These are phyloP conservation scores for Artomyces pyxidatus DNA, from an alignment of 768 basidiomycete species.

Conservation along the genomic window DNA sequence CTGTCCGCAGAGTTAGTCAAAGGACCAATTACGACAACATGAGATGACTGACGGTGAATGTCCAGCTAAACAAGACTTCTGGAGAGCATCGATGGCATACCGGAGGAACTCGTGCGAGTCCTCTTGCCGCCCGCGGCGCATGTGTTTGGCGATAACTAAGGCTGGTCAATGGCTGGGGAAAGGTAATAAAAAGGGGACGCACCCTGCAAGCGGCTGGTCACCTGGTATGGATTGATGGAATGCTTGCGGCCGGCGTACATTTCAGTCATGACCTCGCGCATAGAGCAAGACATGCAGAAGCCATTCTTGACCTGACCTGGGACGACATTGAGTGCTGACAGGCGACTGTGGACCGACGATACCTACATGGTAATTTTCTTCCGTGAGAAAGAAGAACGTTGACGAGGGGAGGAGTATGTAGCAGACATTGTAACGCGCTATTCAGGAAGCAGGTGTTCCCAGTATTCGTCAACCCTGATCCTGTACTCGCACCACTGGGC, in stretches of 20 bases:
- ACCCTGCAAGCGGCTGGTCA: slow-evolving; percentile 70
- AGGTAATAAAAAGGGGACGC: too few species aligned
- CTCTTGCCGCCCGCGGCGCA: slow-evolving; percentile 89
- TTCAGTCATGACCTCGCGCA: slow-evolving; percentile 48
- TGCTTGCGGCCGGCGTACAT: slow-evolving; percentile 36
- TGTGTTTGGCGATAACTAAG: slow-evolving; percentile 82
- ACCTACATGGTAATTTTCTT: slow-evolving; percentile 51
- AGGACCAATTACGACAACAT: background rate
- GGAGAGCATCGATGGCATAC: slow-evolving; percentile 86
- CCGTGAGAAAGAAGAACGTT: slow-evolving; percentile 46
- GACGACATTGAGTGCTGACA: background rate
- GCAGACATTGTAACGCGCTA: slow-evolving; percentile 84
- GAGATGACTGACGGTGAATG: slow-evolving; percentile 52
- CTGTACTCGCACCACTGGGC: slow-evolving; percentile 42
- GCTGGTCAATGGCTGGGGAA: too few species aligned
- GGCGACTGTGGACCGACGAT: background rate
- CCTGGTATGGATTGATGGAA: slow-evolving; percentile 53
- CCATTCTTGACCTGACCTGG: slow-evolving; percentile 34
- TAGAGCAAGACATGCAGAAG: slow-evolving; percentile 77
- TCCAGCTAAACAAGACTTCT: slow-evolving; percentile 73
- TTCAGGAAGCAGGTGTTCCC: slow-evolving; percentile 98
- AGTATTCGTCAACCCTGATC: slow-evolving; percentile 68
- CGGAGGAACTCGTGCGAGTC: slow-evolving; percentile 98
- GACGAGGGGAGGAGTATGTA: slow-evolving; percentile 87
- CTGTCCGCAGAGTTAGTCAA: slow-evolving; percentile 26